Evolutionary conservation across 768 basidiomycete species (phyloP).

Genomic region (Lepiota subincarnata): DNA sequence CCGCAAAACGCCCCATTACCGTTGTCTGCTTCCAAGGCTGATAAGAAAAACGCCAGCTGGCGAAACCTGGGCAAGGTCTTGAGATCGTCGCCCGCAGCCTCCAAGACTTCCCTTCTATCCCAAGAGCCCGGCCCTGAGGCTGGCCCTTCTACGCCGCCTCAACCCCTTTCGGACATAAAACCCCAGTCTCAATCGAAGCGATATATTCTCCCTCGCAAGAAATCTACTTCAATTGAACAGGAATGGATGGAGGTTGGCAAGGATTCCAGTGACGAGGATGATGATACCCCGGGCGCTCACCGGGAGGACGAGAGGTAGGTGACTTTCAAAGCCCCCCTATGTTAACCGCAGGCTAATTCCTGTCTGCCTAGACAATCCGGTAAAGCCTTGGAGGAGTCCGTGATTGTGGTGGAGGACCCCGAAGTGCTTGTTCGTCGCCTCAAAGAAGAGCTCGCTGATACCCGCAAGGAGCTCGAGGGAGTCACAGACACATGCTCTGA

Average conservation of each 20-base stretch:
- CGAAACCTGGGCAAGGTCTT: background rate
- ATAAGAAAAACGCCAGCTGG: background rate
- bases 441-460: background rate
- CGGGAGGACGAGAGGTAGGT: background rate
- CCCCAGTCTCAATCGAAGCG: background rate
- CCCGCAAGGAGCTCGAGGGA: background rate
- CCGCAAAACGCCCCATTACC: background rate
- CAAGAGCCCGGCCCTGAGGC: background rate
- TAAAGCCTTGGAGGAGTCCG: background rate
- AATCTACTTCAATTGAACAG: conserved; percentile 8
- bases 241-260: conserved; percentile 8
- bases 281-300: background rate
- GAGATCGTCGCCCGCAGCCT: background rate
- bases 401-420: background rate
- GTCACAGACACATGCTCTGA: conserved; percentile 2
- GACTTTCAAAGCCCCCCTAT: too few species aligned
- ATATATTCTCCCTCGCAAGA: background rate
- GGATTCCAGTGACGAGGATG: conserved; percentile 12
- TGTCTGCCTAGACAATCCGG: background rate
- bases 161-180: background rate
- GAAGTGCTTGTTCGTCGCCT: background rate
- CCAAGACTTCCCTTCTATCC: background rate
- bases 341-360: too few species aligned
- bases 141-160: background rate
- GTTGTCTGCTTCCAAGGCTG: background rate